Base-by-base conservation (phyloP, 2,329 filamentous ascomycete species). In the Aspergillus cejpii region DNA sequence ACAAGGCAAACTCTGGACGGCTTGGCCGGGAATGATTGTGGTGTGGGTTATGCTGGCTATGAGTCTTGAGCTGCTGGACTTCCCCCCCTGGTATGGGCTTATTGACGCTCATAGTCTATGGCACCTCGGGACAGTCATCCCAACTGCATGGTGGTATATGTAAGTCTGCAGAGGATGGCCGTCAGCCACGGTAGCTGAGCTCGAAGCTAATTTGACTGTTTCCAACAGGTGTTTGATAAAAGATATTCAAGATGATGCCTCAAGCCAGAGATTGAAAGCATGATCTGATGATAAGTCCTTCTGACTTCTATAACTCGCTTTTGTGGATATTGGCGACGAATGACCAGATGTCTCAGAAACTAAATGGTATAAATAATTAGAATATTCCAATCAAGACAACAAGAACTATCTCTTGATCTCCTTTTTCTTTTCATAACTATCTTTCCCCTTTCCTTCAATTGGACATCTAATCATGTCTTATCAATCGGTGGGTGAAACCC, bases 51-150 rank as follows among this genome's bases (percentile, higher is more conserved):
- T 91, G 57, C 72, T 91, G 63, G 89, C 87, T 27, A 98, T 98
- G 92, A 91, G 91, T 66, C 74, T 98, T 66, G 92, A 98, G 72
- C 66, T 98, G 56, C 79, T 97, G 52, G 92, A 98, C 67, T 98
- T 98, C 60, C 80, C 92, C 43, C 92, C 92, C 2, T 77, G 86
- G 70, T 75, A 79, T 65, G 86, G 87, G 6, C 81, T 84, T 65
- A 69, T 98, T 40, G 92, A 98, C 74, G 92, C 92, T 3, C 92
- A 98, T 70, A 90, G 87, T 60, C 67, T 98, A 51, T 98, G 92
- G 92, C 92, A 98, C 76, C 65, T 95, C 50, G 88, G 90, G 45
- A 98, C 92, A 0, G 91, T 98, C 40, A 78, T 79, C 24, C 92
- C 92, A 7, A 87, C 87, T 0, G 73, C 92, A 39, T 78, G 94